Percentiles rank a stretch among this genome's conserved stretches.
These are phyloP conservation scores for Xylaria castorea DNA, from an alignment of 495 filamentous ascomycete species.

Conservation along the genomic window DNA sequence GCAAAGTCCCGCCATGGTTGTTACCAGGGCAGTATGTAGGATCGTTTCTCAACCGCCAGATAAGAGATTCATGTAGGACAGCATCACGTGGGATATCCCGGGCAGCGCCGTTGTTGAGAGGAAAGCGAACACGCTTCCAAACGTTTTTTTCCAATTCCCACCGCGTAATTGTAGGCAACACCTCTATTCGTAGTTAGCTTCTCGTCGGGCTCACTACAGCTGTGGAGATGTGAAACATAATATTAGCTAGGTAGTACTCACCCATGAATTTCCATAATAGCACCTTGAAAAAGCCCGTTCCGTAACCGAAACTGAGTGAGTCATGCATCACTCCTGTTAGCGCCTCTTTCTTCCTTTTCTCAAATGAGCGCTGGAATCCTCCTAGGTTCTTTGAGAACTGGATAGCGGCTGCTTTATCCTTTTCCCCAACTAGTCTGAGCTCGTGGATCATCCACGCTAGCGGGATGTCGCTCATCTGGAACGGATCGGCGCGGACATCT, in stretches of 20 bases:
- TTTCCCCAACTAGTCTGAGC: conserved; percentile 36
- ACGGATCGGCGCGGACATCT: conserved; percentile 31
- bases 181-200: conserved; percentile 36
- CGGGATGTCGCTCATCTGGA: conserved; percentile 48
- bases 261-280: conserved; percentile 46
- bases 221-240: neutral
- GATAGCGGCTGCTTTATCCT: conserved; percentile 31
- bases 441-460: conserved; percentile 53
- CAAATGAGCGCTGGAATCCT: conserved; percentile 34
- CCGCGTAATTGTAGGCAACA: conserved; percentile 46
- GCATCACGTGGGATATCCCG: conserved; percentile 72
- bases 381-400: conserved; percentile 32
- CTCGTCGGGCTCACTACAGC: neutral
- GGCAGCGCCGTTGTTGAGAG: conserved; percentile 69
- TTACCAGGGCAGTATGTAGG: conserved; percentile 69
- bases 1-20: conserved; percentile 34
- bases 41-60: conserved; percentile 66
- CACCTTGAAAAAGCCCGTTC: conserved; percentile 33
- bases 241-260: conserved; percentile 15
- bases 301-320: conserved; percentile 35
- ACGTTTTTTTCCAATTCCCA: conserved; percentile 40
- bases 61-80: conserved; percentile 67
- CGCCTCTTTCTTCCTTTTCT: conserved; percentile 35
- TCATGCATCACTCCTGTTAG: conserved; percentile 39
- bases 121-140: conserved; percentile 46